Conservation (phyloP, 345 rosid genomes). For the Eucalyptus polyanthemos region DNA sequence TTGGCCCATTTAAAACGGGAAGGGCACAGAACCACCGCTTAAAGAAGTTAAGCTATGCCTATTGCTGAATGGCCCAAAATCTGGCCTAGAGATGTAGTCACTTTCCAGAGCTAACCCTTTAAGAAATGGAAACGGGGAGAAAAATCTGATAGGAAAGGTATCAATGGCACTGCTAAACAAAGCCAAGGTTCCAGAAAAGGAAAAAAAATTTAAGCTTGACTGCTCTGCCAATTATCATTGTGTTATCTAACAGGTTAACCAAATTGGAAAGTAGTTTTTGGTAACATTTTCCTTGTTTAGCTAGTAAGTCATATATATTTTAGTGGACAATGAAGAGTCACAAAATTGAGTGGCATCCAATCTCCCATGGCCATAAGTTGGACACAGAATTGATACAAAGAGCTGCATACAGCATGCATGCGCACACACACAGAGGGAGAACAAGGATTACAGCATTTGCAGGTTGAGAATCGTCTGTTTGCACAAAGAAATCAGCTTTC, state of each 20-base stretch:
- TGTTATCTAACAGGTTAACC: background rate
- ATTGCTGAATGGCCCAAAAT: background rate
- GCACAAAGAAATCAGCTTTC: constrained; percentile 64
- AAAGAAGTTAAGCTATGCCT: background rate
- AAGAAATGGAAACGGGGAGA: background rate
- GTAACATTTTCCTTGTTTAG: background rate
- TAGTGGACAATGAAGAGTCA: background rate
- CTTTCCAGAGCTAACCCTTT: background rate
- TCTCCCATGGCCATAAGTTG: background rate
- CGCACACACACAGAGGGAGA: background rate
- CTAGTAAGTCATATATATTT: background rate
- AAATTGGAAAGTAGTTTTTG: background rate
- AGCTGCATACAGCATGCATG: background rate
- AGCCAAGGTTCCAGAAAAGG: background rate
- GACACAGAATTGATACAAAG: background rate
- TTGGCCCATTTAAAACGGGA: background rate
- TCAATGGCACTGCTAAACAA: background rate
- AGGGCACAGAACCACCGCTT: background rate
- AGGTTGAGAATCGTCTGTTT: constrained; percentile 23
- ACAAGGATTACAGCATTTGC: constrained; percentile 23
- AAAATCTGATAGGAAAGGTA: background rate
- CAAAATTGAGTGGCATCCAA: background rate
- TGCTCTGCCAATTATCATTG: background rate
- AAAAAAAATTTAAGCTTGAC: background rate
- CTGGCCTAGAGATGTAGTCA: background rate